phyloP scores from a whole-genome alignment of 2,329 filamentous ascomycete species.

The Ophiocordyceps australis region DNA sequence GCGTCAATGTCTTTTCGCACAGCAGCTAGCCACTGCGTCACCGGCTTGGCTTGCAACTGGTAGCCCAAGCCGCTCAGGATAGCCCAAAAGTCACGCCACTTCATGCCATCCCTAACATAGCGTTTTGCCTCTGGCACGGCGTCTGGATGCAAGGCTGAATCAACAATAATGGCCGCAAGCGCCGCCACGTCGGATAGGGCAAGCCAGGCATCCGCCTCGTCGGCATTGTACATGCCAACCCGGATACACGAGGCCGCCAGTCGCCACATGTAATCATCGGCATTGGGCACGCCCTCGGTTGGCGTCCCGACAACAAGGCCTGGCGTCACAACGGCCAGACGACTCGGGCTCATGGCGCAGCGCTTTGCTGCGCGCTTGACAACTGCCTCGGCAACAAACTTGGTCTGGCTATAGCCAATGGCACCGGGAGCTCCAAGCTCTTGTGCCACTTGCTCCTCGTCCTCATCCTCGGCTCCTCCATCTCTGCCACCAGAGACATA shows the following conservation, averaged over 20 bases:
- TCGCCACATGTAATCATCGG: slow-evolving; percentile 7
- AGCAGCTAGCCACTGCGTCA: not conserved
- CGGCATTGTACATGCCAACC: slow-evolving; percentile 4
- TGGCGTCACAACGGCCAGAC: slow-evolving; percentile 1
- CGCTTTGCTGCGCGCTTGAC: slow-evolving; percentile 5
- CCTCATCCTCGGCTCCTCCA: not conserved
- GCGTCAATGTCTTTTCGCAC: slow-evolving; percentile 2
- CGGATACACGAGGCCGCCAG: slow-evolving; percentile 3
- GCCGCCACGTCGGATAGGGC: slow-evolving; percentile 3
- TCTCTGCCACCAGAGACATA: slow-evolving; percentile 2
- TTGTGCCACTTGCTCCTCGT: slow-evolving; percentile 1
- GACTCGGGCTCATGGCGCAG: not conserved
- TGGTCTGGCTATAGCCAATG: slow-evolving; percentile 7
- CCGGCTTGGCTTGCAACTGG: not conserved
- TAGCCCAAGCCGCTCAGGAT: slow-evolving; percentile 1
- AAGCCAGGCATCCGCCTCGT: slow-evolving; percentile 1
- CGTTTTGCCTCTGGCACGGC: not conserved
- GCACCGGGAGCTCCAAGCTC: slow-evolving; percentile 1
- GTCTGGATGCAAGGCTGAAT: not conserved
- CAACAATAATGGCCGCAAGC: slow-evolving; percentile 3
- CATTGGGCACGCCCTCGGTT: slow-evolving; percentile 6
- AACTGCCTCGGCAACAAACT: slow-evolving; percentile 7
- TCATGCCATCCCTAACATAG: slow-evolving; percentile 2
- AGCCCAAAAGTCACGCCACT: slow-evolving; percentile 1
- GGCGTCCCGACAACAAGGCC: slow-evolving; percentile 7